Evolutionary conservation across 2,329 filamentous ascomycete genomes (phyloP).

Genomic region (Cordyceps tenuipes): DNA sequence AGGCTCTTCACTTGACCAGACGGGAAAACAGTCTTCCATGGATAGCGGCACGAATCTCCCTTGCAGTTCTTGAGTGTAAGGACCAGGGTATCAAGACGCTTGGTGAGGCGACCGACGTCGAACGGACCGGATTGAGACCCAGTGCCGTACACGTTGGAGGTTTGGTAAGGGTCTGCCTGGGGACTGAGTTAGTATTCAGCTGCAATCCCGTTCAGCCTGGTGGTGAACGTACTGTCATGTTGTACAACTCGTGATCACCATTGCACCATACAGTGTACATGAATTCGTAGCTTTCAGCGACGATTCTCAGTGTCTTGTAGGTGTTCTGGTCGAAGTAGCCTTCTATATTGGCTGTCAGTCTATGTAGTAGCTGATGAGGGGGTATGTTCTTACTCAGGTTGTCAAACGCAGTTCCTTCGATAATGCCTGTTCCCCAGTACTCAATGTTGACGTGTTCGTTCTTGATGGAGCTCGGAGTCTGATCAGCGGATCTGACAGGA

Average conservation of each 20-base stretch:
- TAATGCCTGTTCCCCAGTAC: slow-evolving; percentile 37
- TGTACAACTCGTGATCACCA: slow-evolving; percentile 38
- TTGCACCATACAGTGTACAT: slow-evolving; percentile 50
- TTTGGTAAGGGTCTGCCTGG: slow-evolving; percentile 42
- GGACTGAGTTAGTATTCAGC: background rate
- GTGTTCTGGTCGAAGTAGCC: slow-evolving; percentile 32
- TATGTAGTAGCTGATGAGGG: too few relatives aligned
- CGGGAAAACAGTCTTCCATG: slow-evolving; percentile 49
- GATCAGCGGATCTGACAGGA: slow-evolving; percentile 20
- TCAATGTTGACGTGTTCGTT: slow-evolving; percentile 44
- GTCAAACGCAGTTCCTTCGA: slow-evolving; percentile 15
- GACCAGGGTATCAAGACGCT: slow-evolving; percentile 49
- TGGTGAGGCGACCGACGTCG: slow-evolving; percentile 11
- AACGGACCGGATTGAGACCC: background rate
- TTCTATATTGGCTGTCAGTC: slow-evolving; percentile 19
- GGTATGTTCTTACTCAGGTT: slow-evolving; percentile 11
- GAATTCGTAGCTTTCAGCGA: slow-evolving; percentile 38
- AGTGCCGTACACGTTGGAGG: slow-evolving; percentile 16
- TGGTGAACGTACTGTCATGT: slow-evolving; percentile 35
- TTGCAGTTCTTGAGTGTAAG: slow-evolving; percentile 54
- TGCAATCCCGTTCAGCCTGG: background rate
- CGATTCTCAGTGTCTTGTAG: slow-evolving; percentile 43
- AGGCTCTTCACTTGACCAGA: slow-evolving; percentile 41
- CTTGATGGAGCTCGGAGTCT: slow-evolving; percentile 15
- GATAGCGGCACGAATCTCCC: slow-evolving; percentile 40